Conservation (phyloP, 257 asterid species). For the Galeopsis tetrahit region DNA sequence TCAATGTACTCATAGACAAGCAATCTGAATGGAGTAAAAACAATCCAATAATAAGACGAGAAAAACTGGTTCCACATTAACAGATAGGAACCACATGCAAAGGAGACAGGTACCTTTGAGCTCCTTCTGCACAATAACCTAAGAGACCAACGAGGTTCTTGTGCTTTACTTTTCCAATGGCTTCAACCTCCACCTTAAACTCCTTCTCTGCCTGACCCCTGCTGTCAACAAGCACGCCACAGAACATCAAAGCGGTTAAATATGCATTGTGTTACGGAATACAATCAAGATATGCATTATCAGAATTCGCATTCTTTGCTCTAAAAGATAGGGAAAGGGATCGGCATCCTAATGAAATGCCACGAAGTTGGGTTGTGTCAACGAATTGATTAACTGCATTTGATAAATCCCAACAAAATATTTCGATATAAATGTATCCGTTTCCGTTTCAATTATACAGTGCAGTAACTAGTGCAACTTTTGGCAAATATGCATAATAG, state of each 20-base stretch:
- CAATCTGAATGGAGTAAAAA: constrained; percentile 56
- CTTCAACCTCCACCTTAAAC: constrained; percentile 97
- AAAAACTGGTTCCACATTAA: not conserved
- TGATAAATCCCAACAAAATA: not conserved
- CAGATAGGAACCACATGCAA: constrained; percentile 19
- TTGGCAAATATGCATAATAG: not conserved
- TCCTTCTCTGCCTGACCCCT: constrained; percentile 99
- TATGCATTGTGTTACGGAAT: constrained; percentile 1
- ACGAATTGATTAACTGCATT: not conserved
- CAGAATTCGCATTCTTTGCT: constrained; percentile 10
- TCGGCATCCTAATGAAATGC: constrained; percentile 12
- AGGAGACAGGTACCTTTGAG: constrained; percentile 59
- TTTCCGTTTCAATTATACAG: not conserved
- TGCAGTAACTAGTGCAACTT: not conserved
- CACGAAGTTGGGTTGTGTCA: constrained; percentile 6
- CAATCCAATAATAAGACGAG: constrained; percentile 6
- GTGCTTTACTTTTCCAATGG: constrained; percentile 97
- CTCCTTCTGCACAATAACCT: constrained; percentile 95
- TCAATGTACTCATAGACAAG: constrained; percentile 92
- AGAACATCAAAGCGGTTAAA: constrained; percentile 21
- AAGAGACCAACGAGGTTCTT: constrained; percentile 92
- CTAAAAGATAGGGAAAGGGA: not conserved
- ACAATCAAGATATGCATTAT: not conserved
- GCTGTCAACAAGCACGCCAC: constrained; percentile 24
- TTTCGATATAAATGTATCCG: not conserved